Conservation (phyloP, 2,329 filamentous ascomycete species). For the Phialophora expanda region DNA sequence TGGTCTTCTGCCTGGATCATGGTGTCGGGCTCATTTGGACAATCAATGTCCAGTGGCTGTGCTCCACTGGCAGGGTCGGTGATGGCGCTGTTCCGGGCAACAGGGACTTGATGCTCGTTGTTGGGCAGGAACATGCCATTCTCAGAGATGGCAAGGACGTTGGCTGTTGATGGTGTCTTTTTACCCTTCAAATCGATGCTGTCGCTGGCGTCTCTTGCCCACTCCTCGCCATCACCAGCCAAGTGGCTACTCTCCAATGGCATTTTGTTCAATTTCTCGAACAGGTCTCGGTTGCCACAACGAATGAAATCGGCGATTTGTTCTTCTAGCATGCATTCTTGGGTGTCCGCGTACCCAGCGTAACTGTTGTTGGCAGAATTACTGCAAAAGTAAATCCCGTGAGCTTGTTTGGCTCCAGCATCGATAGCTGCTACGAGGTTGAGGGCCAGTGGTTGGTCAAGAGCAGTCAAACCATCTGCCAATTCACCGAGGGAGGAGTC, state of each 20-base stretch:
- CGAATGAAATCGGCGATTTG: slow-evolving; percentile 23
- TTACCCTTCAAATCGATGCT: background rate
- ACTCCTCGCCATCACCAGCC: slow-evolving; percentile 1
- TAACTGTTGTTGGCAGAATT: slow-evolving; percentile 20
- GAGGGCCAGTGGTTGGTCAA: background rate
- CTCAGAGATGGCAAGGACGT: background rate
- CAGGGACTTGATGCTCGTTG: background rate
- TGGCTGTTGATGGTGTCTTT: background rate
- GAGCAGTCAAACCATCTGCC: background rate
- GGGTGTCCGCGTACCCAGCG: slow-evolving; percentile 23
- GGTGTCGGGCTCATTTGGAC: slow-evolving; percentile 1
- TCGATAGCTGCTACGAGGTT: background rate
- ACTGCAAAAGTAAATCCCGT: slow-evolving; percentile 25
- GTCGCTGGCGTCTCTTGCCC: background rate
- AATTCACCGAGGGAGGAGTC: background rate
- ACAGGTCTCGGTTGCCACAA: slow-evolving; percentile 15
- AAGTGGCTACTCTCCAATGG: slow-evolving; percentile 22
- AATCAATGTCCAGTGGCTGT: slow-evolving; percentile 1
- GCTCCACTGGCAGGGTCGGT: background rate
- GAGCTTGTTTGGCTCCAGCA: slow-evolving; percentile 2
- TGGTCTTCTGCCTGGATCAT: background rate
- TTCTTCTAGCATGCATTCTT: slow-evolving; percentile 20
- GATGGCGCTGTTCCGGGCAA: background rate
- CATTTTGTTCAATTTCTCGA: slow-evolving; percentile 20
- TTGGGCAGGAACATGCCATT: background rate